These are phyloP conservation scores for Pseudocercospora musae DNA, from an alignment of 2,329 filamentous ascomycete species.

Conservation along the genomic window DNA sequence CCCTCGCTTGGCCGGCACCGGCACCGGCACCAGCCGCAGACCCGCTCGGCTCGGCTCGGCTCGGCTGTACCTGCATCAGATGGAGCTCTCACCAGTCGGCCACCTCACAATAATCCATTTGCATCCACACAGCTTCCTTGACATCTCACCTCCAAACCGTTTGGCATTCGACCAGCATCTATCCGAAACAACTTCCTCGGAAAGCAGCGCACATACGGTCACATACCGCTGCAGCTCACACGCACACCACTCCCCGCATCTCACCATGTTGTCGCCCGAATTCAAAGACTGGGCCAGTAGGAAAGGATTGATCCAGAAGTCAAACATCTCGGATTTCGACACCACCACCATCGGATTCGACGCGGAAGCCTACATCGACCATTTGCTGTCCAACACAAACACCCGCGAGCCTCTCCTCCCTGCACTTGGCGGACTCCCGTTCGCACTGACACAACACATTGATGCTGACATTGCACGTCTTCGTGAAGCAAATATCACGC, in stretches of 20 bases:
- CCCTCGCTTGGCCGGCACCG: background rate
- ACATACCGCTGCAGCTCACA: background rate
- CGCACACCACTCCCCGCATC: background rate
- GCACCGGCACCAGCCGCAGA: background rate
- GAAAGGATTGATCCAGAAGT: conserved; percentile 11
- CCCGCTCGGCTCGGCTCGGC: too few relatives aligned
- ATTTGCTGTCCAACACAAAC: conserved; percentile 66
- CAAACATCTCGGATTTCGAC: conserved; percentile 27
- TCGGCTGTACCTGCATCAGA: background rate
- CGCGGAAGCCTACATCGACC: conserved; percentile 81
- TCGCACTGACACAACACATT: conserved; percentile 69
- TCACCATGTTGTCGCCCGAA: conserved; percentile 13
- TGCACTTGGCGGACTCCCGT: conserved; percentile 83
- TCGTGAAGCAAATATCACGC: conserved; percentile 63
- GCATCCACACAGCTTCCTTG: background rate
- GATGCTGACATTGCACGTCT: conserved; percentile 72
- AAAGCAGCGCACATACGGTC: background rate
- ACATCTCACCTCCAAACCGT: background rate
- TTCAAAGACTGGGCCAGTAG: conserved; percentile 22
- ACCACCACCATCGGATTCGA: conserved; percentile 35
- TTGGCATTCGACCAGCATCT: background rate
- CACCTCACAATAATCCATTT: background rate
- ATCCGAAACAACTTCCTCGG: background rate
- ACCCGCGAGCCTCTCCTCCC: conserved; percentile 84
- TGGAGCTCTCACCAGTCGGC: background rate